Evolutionary conservation across 2,329 filamentous ascomycete genomes (phyloP), one percentile per base, ranked within the genome.

Genomic region (Trichoderma atrobrunneum): DNA sequence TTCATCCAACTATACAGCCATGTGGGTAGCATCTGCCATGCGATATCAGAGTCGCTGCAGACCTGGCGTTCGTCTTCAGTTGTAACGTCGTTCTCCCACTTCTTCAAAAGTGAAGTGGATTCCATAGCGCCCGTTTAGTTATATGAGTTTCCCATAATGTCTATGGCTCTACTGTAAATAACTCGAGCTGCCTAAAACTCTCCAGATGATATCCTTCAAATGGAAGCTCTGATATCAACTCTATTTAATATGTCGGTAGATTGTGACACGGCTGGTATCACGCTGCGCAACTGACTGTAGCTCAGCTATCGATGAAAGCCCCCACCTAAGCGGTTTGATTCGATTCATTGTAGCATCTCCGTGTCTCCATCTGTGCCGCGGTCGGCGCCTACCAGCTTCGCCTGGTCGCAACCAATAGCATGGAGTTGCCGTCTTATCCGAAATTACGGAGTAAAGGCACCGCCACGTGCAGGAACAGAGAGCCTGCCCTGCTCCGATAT

Each of bases 351-450:
- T 69, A 61, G 56, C 56, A 69, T 67, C 24, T 67, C 21, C 18
- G 21, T 30, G 51, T 43, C 66, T 16, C 26, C 28, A 26, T 18
- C 18, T 60, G 10, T 14, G 18, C 26, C 11, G 56, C 18, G 36
- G 32, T 54, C 26, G 30, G 28, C 18, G 48, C 12, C 48, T 21
- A 54, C 30, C 28, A 54, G 26, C 11, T 66, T 21, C 5, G 43
- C 8, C 14, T 65, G n/a, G 32, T 24, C 8, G 54, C 14, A 43
- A 3, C 36, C 14, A 61, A 69, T 51, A 26, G 51, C 36, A 26
- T n/a, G 3, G 16, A 21, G 28, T 6, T 69, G 66, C 66, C 66
- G 66, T 69, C 14, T 61, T 69, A 69, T 51, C 66, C 66, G 66
- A 69, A 61, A 69, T 69, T 60, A 61, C 56, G 39, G 56, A 69